Base-by-base conservation (phyloP, 2,329 filamentous ascomycete species). In the Fusarium chaquense region DNA sequence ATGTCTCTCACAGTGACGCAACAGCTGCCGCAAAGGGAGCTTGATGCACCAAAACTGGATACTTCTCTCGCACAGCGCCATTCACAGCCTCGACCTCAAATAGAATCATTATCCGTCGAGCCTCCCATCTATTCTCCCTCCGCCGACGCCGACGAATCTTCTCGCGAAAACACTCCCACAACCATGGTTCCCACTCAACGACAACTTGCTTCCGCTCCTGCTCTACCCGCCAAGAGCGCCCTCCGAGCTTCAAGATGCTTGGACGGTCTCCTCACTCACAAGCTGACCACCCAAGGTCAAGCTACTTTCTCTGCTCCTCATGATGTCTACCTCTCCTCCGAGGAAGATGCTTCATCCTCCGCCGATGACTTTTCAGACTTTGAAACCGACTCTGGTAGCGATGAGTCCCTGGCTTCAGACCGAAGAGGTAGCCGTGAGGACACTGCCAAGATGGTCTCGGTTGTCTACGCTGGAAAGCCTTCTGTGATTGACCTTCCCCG, bases 301-400 rank as follows among this genome's bases (percentile, higher is more conserved):
- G 75, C 78, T 41, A 73, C 80, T 20, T 66, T 74, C 43, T 63
- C 70, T 47, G 73, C 83, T 3, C 85, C 87, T 8, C 87, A 89
- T 75, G 85, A 89, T 59, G 74, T 87, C 61, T 91, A 91, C 76
- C 84, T 91, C 28, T 90, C 88, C 3, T 90, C 87, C 0, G 89
- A 91, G 70, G 89, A 91, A 75, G 89, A 90, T 67, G 87, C 84
- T 32, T 90, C 88, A 2, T 88, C 88, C 2, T 87, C 86, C 20
- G 85, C 86, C 46, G 88, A 88, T 76, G 84, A 88, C 77, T 85
- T 85, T 66, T 89, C 86, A 58, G 85, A 88, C 72, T 84, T 84
- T 72, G 84, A 85, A 47, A 78, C 80, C 69, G 83, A 87, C 67
- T 85, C 82, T 50, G 80, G 79, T 22, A 82, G 77, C 62, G 82